Evolutionary conservation across 2,329 filamentous ascomycete species (phyloP).

Genomic region (Penicillium sp.): DNA sequence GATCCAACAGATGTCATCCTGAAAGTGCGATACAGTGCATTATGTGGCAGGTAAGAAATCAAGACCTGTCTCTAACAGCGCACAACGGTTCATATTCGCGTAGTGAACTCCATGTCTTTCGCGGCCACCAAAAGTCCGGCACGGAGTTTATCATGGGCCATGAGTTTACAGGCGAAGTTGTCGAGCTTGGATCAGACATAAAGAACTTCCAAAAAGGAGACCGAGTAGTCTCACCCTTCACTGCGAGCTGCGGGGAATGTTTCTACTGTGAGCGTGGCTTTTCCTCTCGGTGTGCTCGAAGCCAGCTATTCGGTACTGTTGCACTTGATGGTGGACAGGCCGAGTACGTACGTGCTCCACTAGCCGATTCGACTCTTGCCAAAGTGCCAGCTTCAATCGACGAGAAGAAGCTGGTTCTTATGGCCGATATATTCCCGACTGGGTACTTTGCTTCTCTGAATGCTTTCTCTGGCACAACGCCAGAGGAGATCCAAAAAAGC

Average conservation of each 20-base stretch:
- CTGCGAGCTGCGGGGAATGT: constrained; percentile 63
- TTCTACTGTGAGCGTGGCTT: constrained; percentile 71
- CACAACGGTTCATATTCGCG: not conserved
- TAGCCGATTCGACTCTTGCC: constrained; percentile 68
- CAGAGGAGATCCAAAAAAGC: constrained; percentile 36
- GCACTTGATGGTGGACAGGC: constrained; percentile 68
- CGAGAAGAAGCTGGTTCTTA: constrained; percentile 66
- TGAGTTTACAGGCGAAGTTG: constrained; percentile 70
- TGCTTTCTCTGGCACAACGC: constrained; percentile 54
- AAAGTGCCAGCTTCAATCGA: constrained; percentile 60
- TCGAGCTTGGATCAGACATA: constrained; percentile 40
- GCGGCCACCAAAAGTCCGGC: constrained; percentile 63
- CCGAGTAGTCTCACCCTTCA: constrained; percentile 72
- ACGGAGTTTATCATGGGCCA: constrained; percentile 61
- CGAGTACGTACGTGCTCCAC: constrained; percentile 68
- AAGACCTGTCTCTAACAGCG: not conserved
- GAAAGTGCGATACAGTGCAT: constrained; percentile 68
- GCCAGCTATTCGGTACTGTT: constrained; percentile 60
- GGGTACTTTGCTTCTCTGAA: constrained; percentile 70
- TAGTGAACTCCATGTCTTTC: constrained; percentile 71
- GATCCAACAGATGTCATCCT: constrained; percentile 67
- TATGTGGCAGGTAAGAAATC: constrained; percentile 67
- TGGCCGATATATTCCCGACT: constrained; percentile 85
- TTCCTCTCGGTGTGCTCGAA: constrained; percentile 64
- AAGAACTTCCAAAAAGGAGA: constrained; percentile 63